phyloP scores from a whole-genome alignment of 2,329 filamentous ascomycete genomes.

The Colletotrichum sansevieriae region DNA sequence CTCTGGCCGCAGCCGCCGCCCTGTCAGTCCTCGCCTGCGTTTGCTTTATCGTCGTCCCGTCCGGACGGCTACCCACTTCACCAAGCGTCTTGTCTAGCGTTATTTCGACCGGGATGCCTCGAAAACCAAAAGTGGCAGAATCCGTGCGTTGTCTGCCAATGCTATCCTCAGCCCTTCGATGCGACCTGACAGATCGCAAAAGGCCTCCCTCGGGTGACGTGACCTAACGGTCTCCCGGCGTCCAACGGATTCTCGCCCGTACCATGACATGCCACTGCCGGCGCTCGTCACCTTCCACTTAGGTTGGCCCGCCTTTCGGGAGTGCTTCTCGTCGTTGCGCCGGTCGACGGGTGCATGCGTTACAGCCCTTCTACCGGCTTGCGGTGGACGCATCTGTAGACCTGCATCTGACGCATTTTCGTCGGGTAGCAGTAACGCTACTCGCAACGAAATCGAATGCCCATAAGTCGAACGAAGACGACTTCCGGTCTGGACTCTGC shows the following conservation, averaged over 20 bases:
- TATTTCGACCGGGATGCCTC: slow-evolving; percentile 8
- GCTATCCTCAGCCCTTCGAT: not conserved
- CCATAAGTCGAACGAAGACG: too few relatives aligned
- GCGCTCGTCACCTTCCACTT: not conserved
- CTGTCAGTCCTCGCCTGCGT: not conserved
- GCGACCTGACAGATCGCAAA: slow-evolving; percentile 17
- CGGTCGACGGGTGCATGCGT: not conserved
- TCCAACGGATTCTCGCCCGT: too few relatives aligned
- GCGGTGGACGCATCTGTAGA: not conserved
- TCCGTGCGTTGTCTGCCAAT: not conserved
- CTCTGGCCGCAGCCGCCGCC: not conserved
- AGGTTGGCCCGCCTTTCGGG: not conserved
- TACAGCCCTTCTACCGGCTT: not conserved
- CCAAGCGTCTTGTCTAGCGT: slow-evolving; percentile 3
- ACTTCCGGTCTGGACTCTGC: too few relatives aligned
- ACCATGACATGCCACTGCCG: too few relatives aligned
- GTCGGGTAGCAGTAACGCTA: slow-evolving; percentile 1
- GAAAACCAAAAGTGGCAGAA: slow-evolving; percentile 9
- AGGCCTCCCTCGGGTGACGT: slow-evolving; percentile 4
- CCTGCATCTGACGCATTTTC: slow-evolving; percentile 3
- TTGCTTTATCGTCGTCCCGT: not conserved
- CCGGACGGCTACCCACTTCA: not conserved
- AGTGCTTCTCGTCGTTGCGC: too few relatives aligned
- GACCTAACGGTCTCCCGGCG: not conserved
- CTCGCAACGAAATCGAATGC: too few relatives aligned